A percentile compares a stretch with the other conserved stretches of the same genome.
phyloP scores from a whole-genome alignment of 495 filamentous ascomycete species.

The Jackrogersella multiformis region DNA sequence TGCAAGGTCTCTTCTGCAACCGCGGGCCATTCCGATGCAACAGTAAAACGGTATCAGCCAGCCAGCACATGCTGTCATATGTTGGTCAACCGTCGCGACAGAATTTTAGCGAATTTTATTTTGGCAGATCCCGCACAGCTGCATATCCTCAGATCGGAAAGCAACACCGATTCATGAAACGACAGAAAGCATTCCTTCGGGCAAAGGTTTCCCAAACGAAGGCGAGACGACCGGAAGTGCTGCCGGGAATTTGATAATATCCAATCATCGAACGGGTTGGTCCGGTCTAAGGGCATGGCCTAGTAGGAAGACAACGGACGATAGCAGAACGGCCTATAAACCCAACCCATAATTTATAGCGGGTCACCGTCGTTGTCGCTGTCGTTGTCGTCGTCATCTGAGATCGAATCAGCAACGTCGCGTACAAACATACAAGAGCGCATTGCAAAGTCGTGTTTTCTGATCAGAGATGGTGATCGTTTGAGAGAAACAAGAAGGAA shows the following conservation, averaged over 20 bases:
- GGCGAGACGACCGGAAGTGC: constrained; percentile 40
- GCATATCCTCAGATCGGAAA: constrained; percentile 39
- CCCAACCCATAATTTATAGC: constrained; percentile 21
- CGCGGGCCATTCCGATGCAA: constrained; percentile 39
- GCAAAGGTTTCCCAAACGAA: constrained; percentile 38
- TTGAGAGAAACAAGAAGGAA: background rate
- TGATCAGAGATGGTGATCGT: constrained; percentile 5
- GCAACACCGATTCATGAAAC: constrained; percentile 42
- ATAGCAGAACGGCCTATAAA: constrained; percentile 12
- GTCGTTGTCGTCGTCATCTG: constrained; percentile 13
- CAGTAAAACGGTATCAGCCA: constrained; percentile 34
- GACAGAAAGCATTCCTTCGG: constrained; percentile 39
- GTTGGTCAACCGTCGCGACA: constrained; percentile 30
- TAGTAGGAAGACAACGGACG: constrained; percentile 17
- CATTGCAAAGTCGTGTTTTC: constrained; percentile 16
- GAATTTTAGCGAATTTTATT: constrained; percentile 16
- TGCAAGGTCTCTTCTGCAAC: constrained; percentile 24
- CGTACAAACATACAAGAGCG: constrained; percentile 5
- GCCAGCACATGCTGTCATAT: constrained; percentile 25
- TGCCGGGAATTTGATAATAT: constrained; percentile 24
- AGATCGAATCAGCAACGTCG: constrained; percentile 25
- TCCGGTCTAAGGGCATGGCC: constrained; percentile 27
- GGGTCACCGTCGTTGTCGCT: constrained; percentile 6
- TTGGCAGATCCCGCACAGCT: constrained; percentile 34
- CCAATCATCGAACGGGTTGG: constrained; percentile 28